Percentiles rank a stretch among this genome's conserved stretches.
Conservation (phyloP, 2,329 filamentous ascomycete genomes). For the Biscogniauxia mediterranea region DNA sequence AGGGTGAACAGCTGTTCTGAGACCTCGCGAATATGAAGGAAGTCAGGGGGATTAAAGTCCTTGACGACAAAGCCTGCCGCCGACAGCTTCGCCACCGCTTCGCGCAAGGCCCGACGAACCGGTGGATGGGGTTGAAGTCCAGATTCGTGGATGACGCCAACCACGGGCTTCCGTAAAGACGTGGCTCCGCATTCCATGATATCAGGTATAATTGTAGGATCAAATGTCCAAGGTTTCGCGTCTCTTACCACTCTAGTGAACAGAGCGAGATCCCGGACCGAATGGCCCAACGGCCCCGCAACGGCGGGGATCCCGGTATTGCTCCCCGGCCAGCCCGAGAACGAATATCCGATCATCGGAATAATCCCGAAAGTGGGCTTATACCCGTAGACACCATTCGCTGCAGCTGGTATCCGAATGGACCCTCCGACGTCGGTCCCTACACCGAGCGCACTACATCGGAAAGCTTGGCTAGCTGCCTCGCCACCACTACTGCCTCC, state of each 20-base stretch:
- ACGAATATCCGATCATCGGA: slow-evolving; percentile 33
- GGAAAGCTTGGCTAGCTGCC: slow-evolving; percentile 21
- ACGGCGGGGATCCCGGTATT: slow-evolving; percentile 32
- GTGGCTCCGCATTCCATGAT: slow-evolving; percentile 18
- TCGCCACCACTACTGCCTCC: slow-evolving; percentile 62
- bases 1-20: slow-evolving; percentile 35
- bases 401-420: slow-evolving; percentile 29
- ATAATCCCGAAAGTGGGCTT: slow-evolving; percentile 32
- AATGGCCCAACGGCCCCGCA: slow-evolving; percentile 26
- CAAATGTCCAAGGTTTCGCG: slow-evolving; percentile 25
- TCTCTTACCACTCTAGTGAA: slow-evolving; percentile 22
- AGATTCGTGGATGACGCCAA: slow-evolving; percentile 30
- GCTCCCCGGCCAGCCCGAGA: slow-evolving; percentile 30
- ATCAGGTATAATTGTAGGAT: slow-evolving; percentile 24
- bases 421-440: slow-evolving; percentile 28
- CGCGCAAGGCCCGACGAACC: slow-evolving; percentile 27
- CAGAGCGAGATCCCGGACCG: slow-evolving; percentile 27
- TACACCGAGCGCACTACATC: slow-evolving; percentile 24
- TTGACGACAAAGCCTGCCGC: slow-evolving; percentile 31
- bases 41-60: slow-evolving; percentile 32
- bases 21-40: slow-evolving; percentile 30
- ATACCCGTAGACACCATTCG: slow-evolving; percentile 32
- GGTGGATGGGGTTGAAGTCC: slow-evolving; percentile 33
- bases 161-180: slow-evolving; percentile 24
- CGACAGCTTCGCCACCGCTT: slow-evolving; percentile 27